Base-by-base conservation (phyloP, 2,329 filamentous ascomycete species). In the Arthrobotrys sinensis region DNA sequence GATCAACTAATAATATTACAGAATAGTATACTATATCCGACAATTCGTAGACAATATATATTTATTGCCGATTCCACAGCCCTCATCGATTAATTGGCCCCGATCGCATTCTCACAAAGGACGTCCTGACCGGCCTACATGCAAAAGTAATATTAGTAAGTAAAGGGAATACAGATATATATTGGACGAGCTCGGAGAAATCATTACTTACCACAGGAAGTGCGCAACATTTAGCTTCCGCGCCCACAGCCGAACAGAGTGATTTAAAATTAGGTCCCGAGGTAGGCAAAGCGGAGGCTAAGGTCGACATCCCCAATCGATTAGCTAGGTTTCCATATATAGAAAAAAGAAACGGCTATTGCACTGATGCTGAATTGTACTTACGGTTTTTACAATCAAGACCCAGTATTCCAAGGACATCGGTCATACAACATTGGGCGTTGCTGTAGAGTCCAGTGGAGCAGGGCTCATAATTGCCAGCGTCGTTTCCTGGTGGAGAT, bases 391-490 rank as follows among this genome's bases (percentile, higher is more conserved):
- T 84, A 83, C 90, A 91, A 85, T 91, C 85, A 24, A 90, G 84
- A 82, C 89, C 85, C 2, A 87, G 88, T 73, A 90, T 79, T 76
- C 88, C 87, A 45, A 91, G 86, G 38, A 91, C 86, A 80, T 91
- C 88, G 24, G 89, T 89, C 12, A 89, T 87, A 82, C 90, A 91
- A 86, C 90, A 91, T 80, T 88, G 86, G 2, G 87, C 81, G 36
- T 81, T 85, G 80, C 82, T 82, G 80, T 86, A 86, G 19, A 87
- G 83, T 16, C 84, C 84, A 34, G 83, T 83, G 81, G 87, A 87
- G 48, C 86, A 83, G 7, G 81, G 63, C 69, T 86, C 16, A 19
- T 16, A 50, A 34, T 43, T n/a, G 21, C 36, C 36, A 10, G 36
- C 4, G 46, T 48, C 6, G n/a, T 4, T 55, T 36, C 4, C 12